phyloP scores from a whole-genome alignment of 176 grass and related monocot genomes.

The Ensete ventricosum region DNA sequence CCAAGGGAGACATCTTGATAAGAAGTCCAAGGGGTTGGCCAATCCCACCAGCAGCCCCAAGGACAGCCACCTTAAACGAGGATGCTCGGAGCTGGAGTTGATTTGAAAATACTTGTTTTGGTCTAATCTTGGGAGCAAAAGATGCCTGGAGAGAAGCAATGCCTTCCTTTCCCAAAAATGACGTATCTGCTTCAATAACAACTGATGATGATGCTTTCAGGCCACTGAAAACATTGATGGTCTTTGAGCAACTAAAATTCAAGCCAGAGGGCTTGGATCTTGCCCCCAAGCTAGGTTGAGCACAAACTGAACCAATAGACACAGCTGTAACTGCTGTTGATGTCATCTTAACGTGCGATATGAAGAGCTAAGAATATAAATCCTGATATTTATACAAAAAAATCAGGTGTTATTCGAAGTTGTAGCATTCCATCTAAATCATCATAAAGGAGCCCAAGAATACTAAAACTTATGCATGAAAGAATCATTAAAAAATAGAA shows the following conservation, averaged over 20 bases:
- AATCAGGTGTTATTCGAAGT: too few species aligned
- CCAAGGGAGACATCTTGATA: slow-evolving; percentile 59
- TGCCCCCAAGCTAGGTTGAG: slow-evolving; percentile 1
- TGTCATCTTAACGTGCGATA: background rate
- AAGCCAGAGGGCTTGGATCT: slow-evolving; percentile 8
- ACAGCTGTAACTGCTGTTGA: background rate
- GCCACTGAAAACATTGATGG: slow-evolving; percentile 21
- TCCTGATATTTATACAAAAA: background rate
- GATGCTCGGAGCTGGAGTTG: slow-evolving; percentile 35
- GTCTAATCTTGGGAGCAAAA: slow-evolving; percentile 28
- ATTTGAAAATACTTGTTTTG: slow-evolving; percentile 33
- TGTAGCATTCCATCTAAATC: too few species aligned
- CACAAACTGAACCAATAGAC: background rate
- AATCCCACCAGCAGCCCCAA: slow-evolving; percentile 62
- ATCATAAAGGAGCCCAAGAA: background rate
- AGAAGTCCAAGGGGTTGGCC: slow-evolving; percentile 62
- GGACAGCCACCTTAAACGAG: slow-evolving; percentile 59
- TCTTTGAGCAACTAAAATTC: slow-evolving; percentile 1
- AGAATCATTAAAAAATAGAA: background rate
- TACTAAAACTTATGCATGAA: background rate
- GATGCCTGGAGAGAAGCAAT: slow-evolving; percentile 25
- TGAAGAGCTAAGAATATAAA: background rate
- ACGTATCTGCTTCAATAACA: slow-evolving; percentile 5
- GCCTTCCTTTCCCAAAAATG: slow-evolving; percentile 24
- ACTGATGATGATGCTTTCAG: slow-evolving; percentile 29